Evolutionary conservation across 164 flowering plant genomes (phyloP).

Genomic region (Cinnamomum chago): DNA sequence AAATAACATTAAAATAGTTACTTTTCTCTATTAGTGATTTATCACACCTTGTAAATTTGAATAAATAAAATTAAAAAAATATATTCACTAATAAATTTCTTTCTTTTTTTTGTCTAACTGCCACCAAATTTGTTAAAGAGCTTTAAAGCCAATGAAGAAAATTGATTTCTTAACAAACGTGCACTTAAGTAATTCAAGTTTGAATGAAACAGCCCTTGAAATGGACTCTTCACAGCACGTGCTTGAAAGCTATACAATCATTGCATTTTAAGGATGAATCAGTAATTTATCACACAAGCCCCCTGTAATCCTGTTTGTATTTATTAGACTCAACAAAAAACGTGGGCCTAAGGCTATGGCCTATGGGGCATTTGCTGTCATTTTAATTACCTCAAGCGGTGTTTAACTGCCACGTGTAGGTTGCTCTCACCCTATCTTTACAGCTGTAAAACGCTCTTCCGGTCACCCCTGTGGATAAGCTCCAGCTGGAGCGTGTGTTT

Average conservation of each 20-base stretch:
- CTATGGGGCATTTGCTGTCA: neutral
- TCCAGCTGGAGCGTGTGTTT: slow-evolving; percentile 12
- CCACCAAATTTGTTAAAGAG: too few relatives aligned
- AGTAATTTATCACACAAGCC: neutral
- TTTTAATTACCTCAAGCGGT: neutral
- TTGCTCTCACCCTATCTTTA: neutral
- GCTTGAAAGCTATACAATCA: neutral
- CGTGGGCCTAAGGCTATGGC: neutral
- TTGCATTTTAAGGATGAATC: neutral
- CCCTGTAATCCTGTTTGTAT: too few relatives aligned
- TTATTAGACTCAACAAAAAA: neutral
- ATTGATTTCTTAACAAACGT: neutral
- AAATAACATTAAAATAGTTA: too few relatives aligned
- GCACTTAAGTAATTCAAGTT: neutral
- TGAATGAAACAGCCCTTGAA: neutral
- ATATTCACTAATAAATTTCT: too few relatives aligned
- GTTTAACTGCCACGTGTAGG: slow-evolving; percentile 1
- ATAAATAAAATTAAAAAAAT: too few relatives aligned
- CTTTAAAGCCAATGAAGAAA: too few relatives aligned
- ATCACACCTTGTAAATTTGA: too few relatives aligned
- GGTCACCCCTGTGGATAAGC: slow-evolving; percentile 16
- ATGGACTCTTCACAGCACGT: neutral
- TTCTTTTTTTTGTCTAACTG: too few relatives aligned
- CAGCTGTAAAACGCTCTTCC: slow-evolving; percentile 8
- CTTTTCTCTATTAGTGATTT: too few relatives aligned